Evolutionary conservation across 2,329 filamentous ascomycete genomes (phyloP), one percentile per base, ranked within the genome.

Genomic region (Tolypocladium ovalisporum): DNA sequence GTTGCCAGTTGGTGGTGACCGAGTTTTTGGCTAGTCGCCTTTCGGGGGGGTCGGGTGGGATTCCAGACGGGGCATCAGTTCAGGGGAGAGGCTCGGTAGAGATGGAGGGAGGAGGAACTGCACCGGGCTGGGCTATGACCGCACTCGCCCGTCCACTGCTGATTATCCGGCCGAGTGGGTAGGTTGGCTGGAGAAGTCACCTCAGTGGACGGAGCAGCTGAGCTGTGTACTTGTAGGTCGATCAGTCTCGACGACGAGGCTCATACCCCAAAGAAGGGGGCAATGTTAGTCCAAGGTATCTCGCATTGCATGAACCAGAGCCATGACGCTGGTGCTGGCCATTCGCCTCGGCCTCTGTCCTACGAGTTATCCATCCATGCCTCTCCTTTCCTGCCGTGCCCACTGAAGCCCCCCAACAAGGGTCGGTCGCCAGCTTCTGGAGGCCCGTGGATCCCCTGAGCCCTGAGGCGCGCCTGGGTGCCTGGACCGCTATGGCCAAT

Each of bases 11-110:
- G 32, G 52, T 56, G 32, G 52, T 32, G 27, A 32, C 68, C 62
- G 59, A 65, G 61, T 61, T 64, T 66, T 64, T 62, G 57, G 60
- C 72, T 71, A 73, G 73, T 67, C 67, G 64, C 66, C 69, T 70
- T 74, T 68, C n/a, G 65, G 57, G 54, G 54, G 58, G 56, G 47
- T 56, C 55, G 57, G 61, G 61, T 42, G 54, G 52, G 49, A 39
- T 56, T 59, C 52, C 37, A 60, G 56, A 52, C 47, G 54, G 55
- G 44, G 36, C 12, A 24, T 47, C 51, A 12, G 51, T 56, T 59
- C 59, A 59, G 60, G 57, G 60, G 54, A 58, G 36, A 53, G 49
- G 24, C n/a, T n/a, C n/a, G n/a, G n/a, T n/a, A n/a, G n/a, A 37
- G 32, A 40, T 37, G 24, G 22, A 37, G 34, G 39, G 17, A 32